Percentiles rank a stretch among this genome's conserved stretches.
phyloP scores from a whole-genome alignment of 73 alveolate species.

The Tetrahymena borealis region DNA sequence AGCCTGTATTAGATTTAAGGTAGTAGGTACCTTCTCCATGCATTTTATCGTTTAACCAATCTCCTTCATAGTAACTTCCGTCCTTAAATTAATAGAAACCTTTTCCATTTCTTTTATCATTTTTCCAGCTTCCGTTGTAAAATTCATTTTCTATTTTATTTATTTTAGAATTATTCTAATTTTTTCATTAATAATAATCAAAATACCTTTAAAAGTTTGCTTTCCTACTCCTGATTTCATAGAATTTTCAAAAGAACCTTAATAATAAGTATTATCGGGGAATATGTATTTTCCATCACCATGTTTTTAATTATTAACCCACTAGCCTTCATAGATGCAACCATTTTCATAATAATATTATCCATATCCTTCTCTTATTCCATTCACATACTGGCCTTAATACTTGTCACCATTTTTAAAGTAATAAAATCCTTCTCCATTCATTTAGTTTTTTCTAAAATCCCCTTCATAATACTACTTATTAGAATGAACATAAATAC shows the following conservation, averaged over 20 bases:
- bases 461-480: background rate
- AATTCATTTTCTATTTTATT: background rate
- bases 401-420: background rate
- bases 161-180: background rate
- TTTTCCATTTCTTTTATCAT: background rate
- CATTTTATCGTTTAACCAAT: background rate
- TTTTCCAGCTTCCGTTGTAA: background rate
- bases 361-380: background rate
- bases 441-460: background rate
- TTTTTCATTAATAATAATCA: too few species aligned
- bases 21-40: background rate
- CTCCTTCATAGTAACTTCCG: background rate
- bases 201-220: background rate
- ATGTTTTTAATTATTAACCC: background rate
- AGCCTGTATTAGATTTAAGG: background rate
- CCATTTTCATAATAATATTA: background rate
- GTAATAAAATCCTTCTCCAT: background rate
- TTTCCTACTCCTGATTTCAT: background rate
- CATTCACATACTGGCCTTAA: background rate
- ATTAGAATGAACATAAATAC: background rate
- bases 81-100: background rate
- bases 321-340: background rate
- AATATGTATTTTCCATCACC: background rate
- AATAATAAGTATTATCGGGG: background rate
- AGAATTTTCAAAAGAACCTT: background rate